These are phyloP conservation scores for Truncatella angustata DNA, from an alignment of 2,329 filamentous ascomycete species.

Conservation along the genomic window DNA sequence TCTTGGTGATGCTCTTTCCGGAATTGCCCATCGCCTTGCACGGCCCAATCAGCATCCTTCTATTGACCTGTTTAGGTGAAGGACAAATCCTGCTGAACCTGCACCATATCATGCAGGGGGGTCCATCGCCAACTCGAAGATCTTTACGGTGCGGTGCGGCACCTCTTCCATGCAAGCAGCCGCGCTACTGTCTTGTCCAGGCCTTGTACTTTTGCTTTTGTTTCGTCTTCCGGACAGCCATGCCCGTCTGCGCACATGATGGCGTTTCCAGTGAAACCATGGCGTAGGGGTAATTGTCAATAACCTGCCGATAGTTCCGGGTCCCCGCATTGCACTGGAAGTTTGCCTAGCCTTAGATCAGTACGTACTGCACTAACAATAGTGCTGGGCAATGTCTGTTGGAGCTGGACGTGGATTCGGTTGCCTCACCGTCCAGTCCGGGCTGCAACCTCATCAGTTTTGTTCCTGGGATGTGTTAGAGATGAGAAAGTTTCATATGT, in stretches of 20 bases:
- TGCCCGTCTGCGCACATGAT: neutral
- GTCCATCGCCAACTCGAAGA: too few relatives aligned
- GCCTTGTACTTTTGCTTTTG: neutral
- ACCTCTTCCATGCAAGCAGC: neutral
- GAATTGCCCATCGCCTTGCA: neutral
- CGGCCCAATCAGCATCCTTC: neutral
- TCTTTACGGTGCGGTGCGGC: too few relatives aligned
- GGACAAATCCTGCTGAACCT: too few relatives aligned
- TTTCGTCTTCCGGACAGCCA: neutral
- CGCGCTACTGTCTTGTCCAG: neutral
- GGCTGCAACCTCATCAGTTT: too few relatives aligned
- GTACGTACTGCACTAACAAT: neutral
- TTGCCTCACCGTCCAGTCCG: too few relatives aligned
- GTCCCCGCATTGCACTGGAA: neutral
- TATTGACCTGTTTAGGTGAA: neutral
- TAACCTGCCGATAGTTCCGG: neutral
- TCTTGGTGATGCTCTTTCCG: neutral
- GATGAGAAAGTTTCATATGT: too few relatives aligned
- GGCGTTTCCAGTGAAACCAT: slow-evolving; percentile 6
- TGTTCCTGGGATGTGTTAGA: too few relatives aligned
- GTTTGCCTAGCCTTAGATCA: too few relatives aligned
- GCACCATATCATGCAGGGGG: too few relatives aligned
- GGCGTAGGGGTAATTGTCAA: neutral
- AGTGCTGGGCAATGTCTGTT: neutral
- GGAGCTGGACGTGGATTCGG: too few relatives aligned